These are phyloP conservation scores for Heliamphora pulchella DNA, from an alignment of 179 eudicot genomes.

Conservation along the genomic window DNA sequence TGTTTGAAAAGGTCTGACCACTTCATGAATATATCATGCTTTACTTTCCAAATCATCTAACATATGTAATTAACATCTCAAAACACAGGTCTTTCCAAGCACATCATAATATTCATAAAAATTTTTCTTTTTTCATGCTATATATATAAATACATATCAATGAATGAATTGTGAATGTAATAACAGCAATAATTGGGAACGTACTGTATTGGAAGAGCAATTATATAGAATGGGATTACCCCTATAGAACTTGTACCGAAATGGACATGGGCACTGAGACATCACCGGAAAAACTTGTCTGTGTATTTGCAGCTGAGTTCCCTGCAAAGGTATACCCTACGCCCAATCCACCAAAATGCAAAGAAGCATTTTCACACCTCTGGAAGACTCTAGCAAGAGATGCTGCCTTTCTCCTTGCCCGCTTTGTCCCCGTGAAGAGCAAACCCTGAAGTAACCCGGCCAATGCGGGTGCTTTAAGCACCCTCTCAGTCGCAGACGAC, in stretches of 20 bases:
- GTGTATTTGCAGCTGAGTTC: slow-evolving; percentile 35
- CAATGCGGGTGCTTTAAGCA: slow-evolving; percentile 61
- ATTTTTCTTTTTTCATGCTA: neutral
- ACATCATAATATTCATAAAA: slow-evolving; percentile 14
- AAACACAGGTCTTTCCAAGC: neutral
- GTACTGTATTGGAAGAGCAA: neutral
- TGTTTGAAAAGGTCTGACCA: neutral
- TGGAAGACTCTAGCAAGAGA: slow-evolving; percentile 84
- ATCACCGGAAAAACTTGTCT: slow-evolving; percentile 49
- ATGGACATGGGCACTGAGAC: slow-evolving; percentile 47
- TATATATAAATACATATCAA: slow-evolving; percentile 16
- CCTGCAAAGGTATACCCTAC: slow-evolving; percentile 46
- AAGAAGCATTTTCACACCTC: slow-evolving; percentile 42
- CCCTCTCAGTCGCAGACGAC: slow-evolving; percentile 45
- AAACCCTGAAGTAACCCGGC: slow-evolving; percentile 51
- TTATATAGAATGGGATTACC: neutral
- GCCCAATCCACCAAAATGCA: slow-evolving; percentile 47
- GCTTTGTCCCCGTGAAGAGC: slow-evolving; percentile 75
- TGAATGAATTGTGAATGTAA: slow-evolving; percentile 24
- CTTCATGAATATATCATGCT: neutral
- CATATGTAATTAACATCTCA: neutral
- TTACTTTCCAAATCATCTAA: neutral
- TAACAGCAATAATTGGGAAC: slow-evolving; percentile 14
- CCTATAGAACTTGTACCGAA: slow-evolving; percentile 58
- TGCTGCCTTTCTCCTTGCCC: slow-evolving; percentile 91